Evolutionary conservation across 164 flowering plant species (phyloP), one percentile per base, ranked within the genome.

Genomic region (Pachysandra terminalis): DNA sequence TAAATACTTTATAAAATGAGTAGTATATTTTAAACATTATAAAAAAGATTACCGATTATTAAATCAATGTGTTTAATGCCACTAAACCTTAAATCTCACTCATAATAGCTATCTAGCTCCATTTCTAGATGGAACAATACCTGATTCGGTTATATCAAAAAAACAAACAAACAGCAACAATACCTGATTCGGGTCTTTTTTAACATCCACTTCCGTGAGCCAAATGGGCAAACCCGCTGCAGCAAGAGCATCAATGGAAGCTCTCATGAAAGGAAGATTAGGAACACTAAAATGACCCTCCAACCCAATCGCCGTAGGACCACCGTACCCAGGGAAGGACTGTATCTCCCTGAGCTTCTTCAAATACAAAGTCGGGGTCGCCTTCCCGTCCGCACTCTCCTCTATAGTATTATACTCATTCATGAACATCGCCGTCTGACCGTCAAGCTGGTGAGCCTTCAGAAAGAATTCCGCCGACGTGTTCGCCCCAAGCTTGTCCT

Each of bases 321-420:
- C 40, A 5, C 9, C 9, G 7, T n/a, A 24, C 27, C 0, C 75
- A 0, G 52, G 68, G 63, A 22, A 74, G 1, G 37, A 3, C 63
- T 16, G 0, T 15, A 79, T 72, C 55, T 71, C 22, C n/a, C 25
- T 69, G 19, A 84, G 55, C 65, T 81, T 83, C 23, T 65, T 22
- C 21, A 81, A 52, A 61, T 83, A 84, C 67, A 54, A 78, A 0
- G 71, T 66, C 0, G 87, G 80, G 0, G 77, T 35, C 0, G 79
- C 37, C 0, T 10, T 17, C 1, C 19, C 37, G 84, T 0, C 69
- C 37, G 19, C n/a, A n/a, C 64, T 45, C 1, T 77, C 67, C 63
- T 86, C 90, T 0, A 86, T 56, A 1, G 88, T 84, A 49, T 81
- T 81, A 37, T 62, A 86, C 12, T 86, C 90, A 28, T 86, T 84